Base-by-base conservation (phyloP, 495 filamentous ascomycete species). In the Aspergillus indologenus region DNA sequence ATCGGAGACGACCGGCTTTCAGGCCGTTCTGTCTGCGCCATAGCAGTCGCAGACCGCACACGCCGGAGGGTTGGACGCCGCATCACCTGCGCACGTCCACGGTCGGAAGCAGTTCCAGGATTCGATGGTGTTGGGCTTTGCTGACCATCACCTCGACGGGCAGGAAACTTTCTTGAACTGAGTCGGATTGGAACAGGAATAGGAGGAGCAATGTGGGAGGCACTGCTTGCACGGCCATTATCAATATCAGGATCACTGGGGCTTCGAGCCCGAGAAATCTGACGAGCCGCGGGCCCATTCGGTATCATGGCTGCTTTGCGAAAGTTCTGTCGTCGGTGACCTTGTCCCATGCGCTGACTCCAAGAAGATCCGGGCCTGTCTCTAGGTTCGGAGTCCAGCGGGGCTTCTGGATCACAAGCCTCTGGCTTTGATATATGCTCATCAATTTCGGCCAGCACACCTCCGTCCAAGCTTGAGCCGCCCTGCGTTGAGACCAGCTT, bases 131-230 rank as follows among this genome's bases (percentile, higher is more conserved):
- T 91, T 15, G 93, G 92, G 60, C 90, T 96, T 56, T 84, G 83
- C 17, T 83, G 85, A 26, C 89, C 89, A 58, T 97, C 92, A 57
- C 89, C 95, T 31, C 80, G 73, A 64, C 83, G 88, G 54, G 87
- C 70, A 5, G 86, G 84, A 34, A 87, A 80, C 63, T 89, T 88
- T 61, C 91, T 84, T 3, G 94, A 97, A 68, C 93, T 97, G 18
- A 90, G 85, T 54, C 94, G 82, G 12, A 87, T 89, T 4, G 94
- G 94, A 9, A 98, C 92, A 0, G 95, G 92, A 78, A 96, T 96
- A 8, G 91, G 90, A 21, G 90, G 90, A 29, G 76, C 73, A 56
- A 78, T 69, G 43, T 67, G 72, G 29, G 74, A 75, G 29, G 59
- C 57, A 22, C 64, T 66, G 55, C 61, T 65, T 50, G 64, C 75